Evolutionary conservation across 768 basidiomycete species (phyloP).

Genomic region (Auricularia auricula-judae): DNA sequence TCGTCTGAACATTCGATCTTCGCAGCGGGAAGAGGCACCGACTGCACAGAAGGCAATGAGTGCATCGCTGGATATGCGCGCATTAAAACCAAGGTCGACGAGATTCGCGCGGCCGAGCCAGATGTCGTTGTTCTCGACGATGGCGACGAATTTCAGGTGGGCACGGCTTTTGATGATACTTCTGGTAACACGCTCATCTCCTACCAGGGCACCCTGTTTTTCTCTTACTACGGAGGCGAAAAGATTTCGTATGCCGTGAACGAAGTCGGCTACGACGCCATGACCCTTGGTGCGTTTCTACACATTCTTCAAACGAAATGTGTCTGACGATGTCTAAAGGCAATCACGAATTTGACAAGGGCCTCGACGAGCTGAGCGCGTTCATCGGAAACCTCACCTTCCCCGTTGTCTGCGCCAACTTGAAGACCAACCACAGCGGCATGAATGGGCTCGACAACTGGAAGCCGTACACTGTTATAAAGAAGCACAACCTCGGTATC

Average conservation of each 20-base stretch:
- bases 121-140: constrained; percentile 33
- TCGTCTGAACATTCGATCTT: neutral
- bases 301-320: no score
- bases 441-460: constrained; percentile 21
- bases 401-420: constrained; percentile 35
- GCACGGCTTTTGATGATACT: constrained; percentile 4
- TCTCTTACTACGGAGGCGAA: constrained; percentile 32
- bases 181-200: neutral
- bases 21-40: constrained; percentile 15
- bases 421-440: constrained; percentile 23
- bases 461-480: constrained; percentile 29
- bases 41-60: constrained; percentile 25
- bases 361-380: constrained; percentile 14
- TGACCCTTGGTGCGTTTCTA: constrained; percentile 22
- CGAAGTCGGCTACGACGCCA: constrained; percentile 31
- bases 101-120: constrained; percentile 18
- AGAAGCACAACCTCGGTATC: constrained; percentile 29
- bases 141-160: constrained; percentile 33
- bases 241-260: constrained; percentile 32
- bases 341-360: constrained; percentile 37
- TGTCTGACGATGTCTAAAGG: constrained; percentile 6
- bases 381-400: constrained; percentile 25
- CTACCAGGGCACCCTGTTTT: constrained; percentile 31
- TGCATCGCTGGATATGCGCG: constrained; percentile 35
- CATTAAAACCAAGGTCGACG: constrained; percentile 28